Evolutionary conservation across 495 filamentous ascomycete genomes (phyloP).

Genomic region (Neurospora sp.): DNA sequence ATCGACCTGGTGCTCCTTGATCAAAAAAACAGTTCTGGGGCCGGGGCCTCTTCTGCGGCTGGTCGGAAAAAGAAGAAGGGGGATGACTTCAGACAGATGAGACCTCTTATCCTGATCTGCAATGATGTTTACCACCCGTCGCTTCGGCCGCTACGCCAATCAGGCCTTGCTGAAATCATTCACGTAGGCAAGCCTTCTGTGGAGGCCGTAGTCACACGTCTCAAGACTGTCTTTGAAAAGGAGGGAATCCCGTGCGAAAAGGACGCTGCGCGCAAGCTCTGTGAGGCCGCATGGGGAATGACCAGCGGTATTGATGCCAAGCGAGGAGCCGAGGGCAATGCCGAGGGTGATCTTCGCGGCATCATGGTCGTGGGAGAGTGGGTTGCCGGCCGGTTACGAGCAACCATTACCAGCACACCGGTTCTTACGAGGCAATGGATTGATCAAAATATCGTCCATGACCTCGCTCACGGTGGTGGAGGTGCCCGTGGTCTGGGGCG

Average conservation of each 20-base stretch:
- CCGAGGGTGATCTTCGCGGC: conserved; percentile 84
- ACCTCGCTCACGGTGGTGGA: conserved; percentile 62
- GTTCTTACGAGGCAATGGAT: conserved; percentile 72
- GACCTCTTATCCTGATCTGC: conserved; percentile 88
- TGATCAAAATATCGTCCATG: conserved; percentile 63
- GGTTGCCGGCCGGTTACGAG: conserved; percentile 73
- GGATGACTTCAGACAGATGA: conserved; percentile 73
- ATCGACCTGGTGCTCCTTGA: conserved; percentile 80
- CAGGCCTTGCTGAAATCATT: conserved; percentile 78
- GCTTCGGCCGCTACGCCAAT: conserved; percentile 71
- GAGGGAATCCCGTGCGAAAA: conserved; percentile 79
- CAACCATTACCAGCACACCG: conserved; percentile 28
- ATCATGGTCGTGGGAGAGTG: conserved; percentile 93
- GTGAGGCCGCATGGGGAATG: conserved; percentile 90
- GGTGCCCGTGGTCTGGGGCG: conserved; percentile 68
- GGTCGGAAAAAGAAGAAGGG: conserved; percentile 46
- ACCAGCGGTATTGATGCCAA: conserved; percentile 45
- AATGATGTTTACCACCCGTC: conserved; percentile 96
- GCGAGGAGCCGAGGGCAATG: conserved; percentile 51
- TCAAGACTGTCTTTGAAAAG: conserved; percentile 73
- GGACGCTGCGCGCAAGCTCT: conserved; percentile 79
- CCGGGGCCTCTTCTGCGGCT: conserved; percentile 22
- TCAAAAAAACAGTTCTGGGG: conserved; percentile 59
- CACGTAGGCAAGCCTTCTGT: conserved; percentile 81
- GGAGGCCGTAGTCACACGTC: conserved; percentile 71